Evolutionary conservation across 108 stramenopile genomes (phyloP).

Genomic region (Mayamaea pseudoterrestris): DNA sequence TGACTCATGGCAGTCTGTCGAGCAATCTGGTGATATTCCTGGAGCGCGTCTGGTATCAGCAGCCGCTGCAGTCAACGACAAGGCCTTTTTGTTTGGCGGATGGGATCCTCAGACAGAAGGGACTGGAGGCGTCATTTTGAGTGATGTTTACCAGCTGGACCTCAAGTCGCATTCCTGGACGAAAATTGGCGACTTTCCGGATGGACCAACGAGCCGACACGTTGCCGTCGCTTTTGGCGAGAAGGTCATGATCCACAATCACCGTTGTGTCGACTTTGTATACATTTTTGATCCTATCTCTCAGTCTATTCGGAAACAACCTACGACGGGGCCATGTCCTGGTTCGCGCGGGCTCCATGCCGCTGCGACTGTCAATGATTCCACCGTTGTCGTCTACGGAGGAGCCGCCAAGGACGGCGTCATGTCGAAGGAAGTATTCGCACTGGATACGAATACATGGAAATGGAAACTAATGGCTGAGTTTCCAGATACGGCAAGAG

Average conservation of each 20-base stretch:
- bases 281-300: conserved; percentile 20
- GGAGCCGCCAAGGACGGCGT: conserved; percentile 49
- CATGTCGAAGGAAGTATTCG: conserved; percentile 64
- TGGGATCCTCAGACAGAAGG: conserved; percentile 62
- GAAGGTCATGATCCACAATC: conserved; percentile 47
- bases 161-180: conserved; percentile 3
- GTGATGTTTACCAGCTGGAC: conserved; percentile 25
- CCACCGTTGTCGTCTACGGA: conserved; percentile 20
- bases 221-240: conserved; percentile 35
- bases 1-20: conserved; percentile 21
- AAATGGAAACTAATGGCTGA: conserved; percentile 29
- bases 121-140: conserved; percentile 49
- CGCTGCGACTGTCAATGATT: conserved; percentile 14
- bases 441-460: conserved; percentile 46
- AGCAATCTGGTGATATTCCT: conserved; percentile 19
- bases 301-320: conserved; percentile 15
- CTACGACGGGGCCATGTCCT: conserved; percentile 32
- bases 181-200: conserved; percentile 16
- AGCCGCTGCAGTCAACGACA: conserved; percentile 5
- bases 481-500: conserved; percentile 29
- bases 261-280: conserved; percentile 56
- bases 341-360: conserved; percentile 52
- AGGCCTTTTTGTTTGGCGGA: conserved; percentile 42
- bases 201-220: conserved; percentile 56
- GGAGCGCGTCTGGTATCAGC: conserved; percentile 46